Percentiles rank a stretch among this genome's conserved stretches.
Evolutionary conservation across 768 basidiomycete species (phyloP).

Genomic region (Suillus occidentalis): DNA sequence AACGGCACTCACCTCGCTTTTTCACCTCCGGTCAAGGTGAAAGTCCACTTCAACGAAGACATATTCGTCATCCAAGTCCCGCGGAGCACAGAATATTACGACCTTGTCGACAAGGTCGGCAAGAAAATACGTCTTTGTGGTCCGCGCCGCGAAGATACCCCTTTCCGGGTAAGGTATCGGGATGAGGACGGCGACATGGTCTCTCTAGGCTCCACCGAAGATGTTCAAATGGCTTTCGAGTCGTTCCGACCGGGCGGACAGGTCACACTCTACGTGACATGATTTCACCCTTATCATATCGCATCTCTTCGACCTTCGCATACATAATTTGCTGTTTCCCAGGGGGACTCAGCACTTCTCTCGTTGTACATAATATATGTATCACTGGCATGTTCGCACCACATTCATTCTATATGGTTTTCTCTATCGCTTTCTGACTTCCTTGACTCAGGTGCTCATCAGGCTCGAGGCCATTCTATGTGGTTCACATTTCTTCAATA

Average conservation of each 20-base stretch:
- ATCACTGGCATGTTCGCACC: constrained; percentile 18
- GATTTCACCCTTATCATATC: constrained; percentile 25
- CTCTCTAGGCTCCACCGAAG: constrained; percentile 85
- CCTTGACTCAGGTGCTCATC: constrained; percentile 12
- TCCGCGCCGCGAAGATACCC: constrained; percentile 74
- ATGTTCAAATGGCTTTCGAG: constrained; percentile 94
- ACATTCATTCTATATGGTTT: constrained; percentile 24
- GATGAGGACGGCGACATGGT: constrained; percentile 94
- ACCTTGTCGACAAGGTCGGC: constrained; percentile 86
- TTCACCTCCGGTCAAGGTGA: constrained; percentile 73
- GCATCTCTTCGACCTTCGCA: constrained; percentile 11
- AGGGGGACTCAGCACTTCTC: constrained; percentile 12
- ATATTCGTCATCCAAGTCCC: constrained; percentile 94
- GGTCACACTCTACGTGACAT: constrained; percentile 80
- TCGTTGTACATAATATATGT: constrained; percentile 16
- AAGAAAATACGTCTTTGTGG: constrained; percentile 93
- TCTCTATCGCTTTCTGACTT: constrained; percentile 21
- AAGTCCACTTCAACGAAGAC: constrained; percentile 93
- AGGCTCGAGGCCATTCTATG: constrained; percentile 8
- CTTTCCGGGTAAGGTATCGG: constrained; percentile 82
- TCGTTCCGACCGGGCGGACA: constrained; percentile 76
- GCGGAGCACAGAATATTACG: constrained; percentile 72
- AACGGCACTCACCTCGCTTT: constrained; percentile 26
- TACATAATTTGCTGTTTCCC: constrained; percentile 16
- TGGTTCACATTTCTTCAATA: constrained; percentile 11